Percentiles rank a stretch among this genome's conserved stretches.
These are phyloP conservation scores for Colletotrichum australisinense DNA, from an alignment of 2,329 filamentous ascomycete genomes.

Conservation along the genomic window DNA sequence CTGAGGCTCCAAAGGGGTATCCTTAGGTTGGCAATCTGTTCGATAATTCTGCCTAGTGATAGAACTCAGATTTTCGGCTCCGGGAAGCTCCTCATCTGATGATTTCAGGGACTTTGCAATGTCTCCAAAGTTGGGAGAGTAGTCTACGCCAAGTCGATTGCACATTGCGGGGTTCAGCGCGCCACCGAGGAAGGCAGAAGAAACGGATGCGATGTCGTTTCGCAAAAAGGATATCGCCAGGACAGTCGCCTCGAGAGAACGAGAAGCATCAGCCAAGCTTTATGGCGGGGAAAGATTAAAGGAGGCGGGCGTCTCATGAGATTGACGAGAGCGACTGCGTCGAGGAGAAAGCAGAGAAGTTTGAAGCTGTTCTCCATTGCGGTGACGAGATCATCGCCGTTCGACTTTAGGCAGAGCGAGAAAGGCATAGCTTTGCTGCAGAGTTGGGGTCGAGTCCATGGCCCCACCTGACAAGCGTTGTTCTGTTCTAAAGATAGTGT, in stretches of 20 bases:
- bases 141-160: neutral
- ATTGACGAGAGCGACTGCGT: neutral
- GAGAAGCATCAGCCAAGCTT: neutral
- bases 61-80: neutral
- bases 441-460: neutral
- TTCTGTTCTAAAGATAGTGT: conserved; percentile 27
- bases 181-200: neutral
- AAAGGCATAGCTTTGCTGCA: neutral
- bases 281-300: neutral
- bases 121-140: neutral
- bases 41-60: neutral
- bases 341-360: neutral
- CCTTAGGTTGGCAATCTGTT: neutral
- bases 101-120: neutral
- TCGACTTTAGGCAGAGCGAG: neutral
- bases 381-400: neutral
- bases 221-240: neutral
- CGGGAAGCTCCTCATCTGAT: neutral
- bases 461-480: conserved; percentile 1
- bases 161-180: neutral
- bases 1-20: neutral
- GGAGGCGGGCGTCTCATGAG: neutral
- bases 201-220: neutral
- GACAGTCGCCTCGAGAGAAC: neutral
- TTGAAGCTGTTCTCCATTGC: no score